These are phyloP conservation scores for Suillus sp. DNA, from an alignment of 768 basidiomycete species.

Conservation along the genomic window DNA sequence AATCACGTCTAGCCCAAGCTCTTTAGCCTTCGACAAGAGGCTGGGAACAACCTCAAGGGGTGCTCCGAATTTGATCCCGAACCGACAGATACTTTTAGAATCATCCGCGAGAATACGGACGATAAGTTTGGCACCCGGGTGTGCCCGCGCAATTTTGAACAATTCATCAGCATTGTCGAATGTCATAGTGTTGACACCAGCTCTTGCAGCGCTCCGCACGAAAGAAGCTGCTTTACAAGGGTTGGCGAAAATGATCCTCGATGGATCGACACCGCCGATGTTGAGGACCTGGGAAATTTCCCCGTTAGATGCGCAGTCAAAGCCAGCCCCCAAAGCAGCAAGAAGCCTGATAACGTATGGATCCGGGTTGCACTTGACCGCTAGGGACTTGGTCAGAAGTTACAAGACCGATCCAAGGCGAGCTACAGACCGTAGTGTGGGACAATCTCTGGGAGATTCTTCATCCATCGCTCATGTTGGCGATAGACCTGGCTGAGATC, in stretches of 20 bases:
- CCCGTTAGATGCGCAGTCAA: constrained; percentile 95
- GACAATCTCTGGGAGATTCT: constrained; percentile 78
- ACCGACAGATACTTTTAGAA: constrained; percentile 88
- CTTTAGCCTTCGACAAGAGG: constrained; percentile 76
- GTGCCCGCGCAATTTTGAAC: constrained; percentile 82
- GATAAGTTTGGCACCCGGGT: constrained; percentile 84
- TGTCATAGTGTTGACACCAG: constrained; percentile 90
- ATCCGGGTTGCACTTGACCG: constrained; percentile 98
- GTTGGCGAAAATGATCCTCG: constrained; percentile 94
- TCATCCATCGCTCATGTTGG: constrained; percentile 83
- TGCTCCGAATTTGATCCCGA: constrained; percentile 97
- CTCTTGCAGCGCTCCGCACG: constrained; percentile 78
- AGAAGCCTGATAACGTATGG: constrained; percentile 91
- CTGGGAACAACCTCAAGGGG: constrained; percentile 77
- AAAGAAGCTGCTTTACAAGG: constrained; percentile 97
- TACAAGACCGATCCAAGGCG: constrained; percentile 23
- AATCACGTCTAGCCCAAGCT: constrained; percentile 81
- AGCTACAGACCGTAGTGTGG: constrained; percentile 84
- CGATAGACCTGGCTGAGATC: constrained; percentile 87
- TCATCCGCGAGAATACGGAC: constrained; percentile 98
- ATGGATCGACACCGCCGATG: constrained; percentile 73
- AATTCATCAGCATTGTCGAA: constrained; percentile 98
- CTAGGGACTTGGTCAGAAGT: constrained; percentile 44
- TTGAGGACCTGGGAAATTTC: constrained; percentile 84
- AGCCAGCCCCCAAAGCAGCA: constrained; percentile 87